Percentiles rank a stretch among this genome's conserved stretches.
Evolutionary conservation across 2,329 filamentous ascomycete species (phyloP).

Genomic region (Clathrospora elynae): DNA sequence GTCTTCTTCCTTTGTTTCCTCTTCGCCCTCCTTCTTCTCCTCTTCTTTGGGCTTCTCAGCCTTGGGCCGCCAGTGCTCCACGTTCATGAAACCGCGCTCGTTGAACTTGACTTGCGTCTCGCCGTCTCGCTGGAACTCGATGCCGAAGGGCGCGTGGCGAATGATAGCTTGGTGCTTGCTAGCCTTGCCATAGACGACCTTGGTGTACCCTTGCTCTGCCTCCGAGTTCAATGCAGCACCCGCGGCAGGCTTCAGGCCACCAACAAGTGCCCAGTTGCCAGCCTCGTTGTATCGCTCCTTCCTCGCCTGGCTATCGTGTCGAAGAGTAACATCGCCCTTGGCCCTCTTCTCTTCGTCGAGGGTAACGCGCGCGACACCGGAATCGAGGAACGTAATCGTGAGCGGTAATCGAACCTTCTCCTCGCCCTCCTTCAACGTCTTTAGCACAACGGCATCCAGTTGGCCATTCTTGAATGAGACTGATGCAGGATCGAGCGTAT

Average conservation of each 20-base stretch:
- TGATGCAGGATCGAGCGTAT: conserved; percentile 73
- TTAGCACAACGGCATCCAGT: conserved; percentile 79
- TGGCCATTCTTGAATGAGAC: conserved; percentile 78
- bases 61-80: conserved; percentile 95
- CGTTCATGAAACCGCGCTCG: conserved; percentile 83
- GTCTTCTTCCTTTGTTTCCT: conserved; percentile 51
- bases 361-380: conserved; percentile 82
- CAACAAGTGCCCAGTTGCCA: conserved; percentile 83
- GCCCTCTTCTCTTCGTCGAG: conserved; percentile 90
- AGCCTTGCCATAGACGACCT: conserved; percentile 76
- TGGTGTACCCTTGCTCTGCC: conserved; percentile 69
- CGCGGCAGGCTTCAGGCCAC: conserved; percentile 74
- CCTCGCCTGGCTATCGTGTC: conserved; percentile 79
- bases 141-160: conserved; percentile 77
- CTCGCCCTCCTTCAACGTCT: conserved; percentile 68
- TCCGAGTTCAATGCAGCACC: conserved; percentile 70
- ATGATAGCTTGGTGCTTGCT: conserved; percentile 82
- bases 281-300: conserved; percentile 97
- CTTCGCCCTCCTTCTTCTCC: conserved; percentile 57
- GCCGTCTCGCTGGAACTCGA: conserved; percentile 86
- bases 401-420: conserved; percentile 80
- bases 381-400: conserved; percentile 85
- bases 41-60: conserved; percentile 63
- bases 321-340: conserved; percentile 85
- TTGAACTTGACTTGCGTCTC: conserved; percentile 86